These are phyloP conservation scores for Chalaropsis thielavioides DNA, from an alignment of 2,329 filamentous ascomycete genomes.

Conservation along the genomic window DNA sequence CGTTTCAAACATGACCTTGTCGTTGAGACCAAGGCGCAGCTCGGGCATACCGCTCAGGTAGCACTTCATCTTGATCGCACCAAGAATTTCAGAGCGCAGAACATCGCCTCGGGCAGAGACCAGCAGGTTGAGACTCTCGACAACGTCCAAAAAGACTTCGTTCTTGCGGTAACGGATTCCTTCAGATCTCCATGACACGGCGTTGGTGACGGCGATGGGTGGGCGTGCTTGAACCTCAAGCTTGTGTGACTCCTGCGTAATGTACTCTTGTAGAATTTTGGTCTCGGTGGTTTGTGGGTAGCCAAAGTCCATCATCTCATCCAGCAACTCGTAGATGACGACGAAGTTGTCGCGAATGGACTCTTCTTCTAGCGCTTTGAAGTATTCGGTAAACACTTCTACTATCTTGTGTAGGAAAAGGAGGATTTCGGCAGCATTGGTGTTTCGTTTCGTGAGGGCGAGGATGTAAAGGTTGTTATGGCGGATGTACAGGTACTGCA, in stretches of 20 bases:
- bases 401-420: constrained; percentile 97
- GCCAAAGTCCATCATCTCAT: constrained; percentile 99
- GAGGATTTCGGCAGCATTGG: constrained; percentile 94
- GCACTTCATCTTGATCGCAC: constrained; percentile 99
- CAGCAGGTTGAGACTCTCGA: constrained; percentile 90
- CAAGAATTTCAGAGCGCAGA: constrained; percentile 86
- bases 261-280: constrained; percentile 98
- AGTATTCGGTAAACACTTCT: constrained; percentile 98
- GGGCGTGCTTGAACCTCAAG: constrained; percentile 91
- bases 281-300: constrained; percentile 97
- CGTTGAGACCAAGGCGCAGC: constrained; percentile 82
- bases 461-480: constrained; percentile 99
- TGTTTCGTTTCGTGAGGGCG: constrained; percentile 94
- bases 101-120: constrained; percentile 93
- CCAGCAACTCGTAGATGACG: constrained; percentile 93
- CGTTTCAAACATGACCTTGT: constrained; percentile 99
- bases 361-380: constrained; percentile 97
- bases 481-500: constrained; percentile 91
- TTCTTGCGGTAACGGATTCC: constrained; percentile 98
- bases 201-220: constrained; percentile 95
- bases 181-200: constrained; percentile 94
- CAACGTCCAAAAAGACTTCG: constrained; percentile 94
- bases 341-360: constrained; percentile 99
- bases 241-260: constrained; percentile 98
- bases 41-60: constrained; percentile 98